These are phyloP conservation scores for Hyphodiscus hymeniophilus DNA, from an alignment of 495 filamentous ascomycete genomes.

Conservation along the genomic window DNA sequence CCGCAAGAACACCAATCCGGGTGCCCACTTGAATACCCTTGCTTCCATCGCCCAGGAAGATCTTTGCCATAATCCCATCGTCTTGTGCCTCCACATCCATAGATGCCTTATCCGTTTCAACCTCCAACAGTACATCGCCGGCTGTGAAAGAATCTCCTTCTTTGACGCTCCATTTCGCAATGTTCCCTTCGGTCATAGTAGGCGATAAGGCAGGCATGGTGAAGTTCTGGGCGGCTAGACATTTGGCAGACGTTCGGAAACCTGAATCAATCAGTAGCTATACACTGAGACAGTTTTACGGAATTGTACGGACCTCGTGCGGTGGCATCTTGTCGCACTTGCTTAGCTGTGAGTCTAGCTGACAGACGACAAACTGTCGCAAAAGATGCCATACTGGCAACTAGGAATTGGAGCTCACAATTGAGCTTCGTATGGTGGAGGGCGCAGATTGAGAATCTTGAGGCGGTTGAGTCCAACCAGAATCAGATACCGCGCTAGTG, in stretches of 20 bases:
- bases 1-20: constrained; percentile 69
- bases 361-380: constrained; percentile 42
- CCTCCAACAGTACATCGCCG: constrained; percentile 75
- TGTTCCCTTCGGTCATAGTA: constrained; percentile 83
- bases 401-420: constrained; percentile 28
- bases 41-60: constrained; percentile 58
- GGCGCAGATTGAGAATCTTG: constrained; percentile 7
- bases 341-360: constrained; percentile 36
- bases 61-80: constrained; percentile 71
- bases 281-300: constrained; percentile 2
- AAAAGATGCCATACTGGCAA: constrained; percentile 42
- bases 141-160: constrained; percentile 70
- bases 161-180: constrained; percentile 66
- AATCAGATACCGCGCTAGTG: constrained; percentile 13
- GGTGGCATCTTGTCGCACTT: constrained; percentile 39
- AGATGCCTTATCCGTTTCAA: constrained; percentile 82
- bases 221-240: constrained; percentile 64
- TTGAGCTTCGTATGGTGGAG: constrained; percentile 22
- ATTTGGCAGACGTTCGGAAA: constrained; percentile 49
- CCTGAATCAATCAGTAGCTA: constrained; percentile 32
- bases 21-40: constrained; percentile 65
- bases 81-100: constrained; percentile 91
- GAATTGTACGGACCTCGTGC: constrained; percentile 34
- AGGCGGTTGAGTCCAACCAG: constrained; percentile 19
- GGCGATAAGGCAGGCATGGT: constrained; percentile 83